A percentile compares a stretch with the other conserved stretches of the same genome.
Conservation (phyloP, 345 rosid species). For the Salix purpurea region DNA sequence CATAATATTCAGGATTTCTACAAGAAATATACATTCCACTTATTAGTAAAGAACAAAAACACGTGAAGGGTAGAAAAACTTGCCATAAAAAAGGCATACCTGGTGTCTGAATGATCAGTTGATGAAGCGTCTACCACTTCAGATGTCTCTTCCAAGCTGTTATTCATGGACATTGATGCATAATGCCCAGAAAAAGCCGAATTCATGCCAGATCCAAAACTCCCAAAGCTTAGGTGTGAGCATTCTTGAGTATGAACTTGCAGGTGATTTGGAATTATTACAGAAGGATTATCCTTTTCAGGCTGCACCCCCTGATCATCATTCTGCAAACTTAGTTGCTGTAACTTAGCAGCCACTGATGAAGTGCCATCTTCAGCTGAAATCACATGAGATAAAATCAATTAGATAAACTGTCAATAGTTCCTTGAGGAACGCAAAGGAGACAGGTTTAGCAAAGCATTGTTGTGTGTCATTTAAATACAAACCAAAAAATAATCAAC, state of each 20-base stretch:
- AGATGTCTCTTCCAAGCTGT: constrained; percentile 54
- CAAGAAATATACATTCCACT: constrained; percentile 3
- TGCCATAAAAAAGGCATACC: constrained; percentile 36
- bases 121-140: constrained; percentile 48
- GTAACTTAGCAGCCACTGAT: constrained; percentile 49
- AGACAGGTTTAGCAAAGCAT: not conserved
- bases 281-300: constrained; percentile 71
- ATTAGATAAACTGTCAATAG: not conserved
- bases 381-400: constrained; percentile 13
- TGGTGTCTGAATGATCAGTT: constrained; percentile 52
- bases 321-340: constrained; percentile 51
- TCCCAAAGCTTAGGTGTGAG: constrained; percentile 93
- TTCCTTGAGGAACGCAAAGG: constrained; percentile 2
- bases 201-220: constrained; percentile 66
- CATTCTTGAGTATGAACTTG: constrained; percentile 78
- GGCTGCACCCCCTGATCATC: constrained; percentile 43
- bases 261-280: constrained; percentile 89
- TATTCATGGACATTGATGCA: constrained; percentile 50
- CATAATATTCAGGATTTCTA: constrained; percentile 73
- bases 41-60: not conserved
- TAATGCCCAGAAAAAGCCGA: constrained; percentile 44
- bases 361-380: constrained; percentile 63
- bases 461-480: not conserved
- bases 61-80: not conserved
- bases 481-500: not conserved